Evolutionary conservation across 2,329 filamentous ascomycete genomes (phyloP).

Genomic region (Coniochaeta ligniaria): DNA sequence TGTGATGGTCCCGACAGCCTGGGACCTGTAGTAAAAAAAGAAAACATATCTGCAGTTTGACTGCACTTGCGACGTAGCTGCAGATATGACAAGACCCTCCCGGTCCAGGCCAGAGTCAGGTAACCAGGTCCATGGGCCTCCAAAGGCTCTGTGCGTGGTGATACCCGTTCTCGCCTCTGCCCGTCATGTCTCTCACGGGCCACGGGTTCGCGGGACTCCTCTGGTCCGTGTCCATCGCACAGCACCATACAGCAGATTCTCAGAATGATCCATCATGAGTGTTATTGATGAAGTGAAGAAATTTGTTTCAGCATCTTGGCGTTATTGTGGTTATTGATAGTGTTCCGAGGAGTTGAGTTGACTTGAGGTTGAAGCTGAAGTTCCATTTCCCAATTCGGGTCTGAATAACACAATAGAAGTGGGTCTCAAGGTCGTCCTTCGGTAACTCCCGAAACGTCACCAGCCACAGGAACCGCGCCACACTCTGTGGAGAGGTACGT

Average conservation of each 20-base stretch:
- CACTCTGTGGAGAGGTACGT: background rate
- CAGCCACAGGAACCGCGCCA: background rate
- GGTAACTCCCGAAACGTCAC: no score
- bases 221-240: background rate
- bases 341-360: background rate
- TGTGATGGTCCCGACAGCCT: background rate
- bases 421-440: no score
- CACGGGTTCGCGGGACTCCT: background rate
- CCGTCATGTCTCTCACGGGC: background rate
- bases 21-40: background rate
- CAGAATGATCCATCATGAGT: background rate
- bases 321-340: background rate
- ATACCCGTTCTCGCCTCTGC: background rate
- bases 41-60: background rate
- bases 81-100: background rate
- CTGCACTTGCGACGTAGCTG: background rate
- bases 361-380: background rate
- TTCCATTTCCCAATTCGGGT: background rate
- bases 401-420: slow-evolving; percentile 1
- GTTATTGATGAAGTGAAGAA: background rate
- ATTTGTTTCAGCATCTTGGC: background rate
- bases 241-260: background rate
- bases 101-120: background rate
- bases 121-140: background rate
- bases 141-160: background rate